Conservation (phyloP, 257 asterid genomes). For the Solanum infundibuliforme region DNA sequence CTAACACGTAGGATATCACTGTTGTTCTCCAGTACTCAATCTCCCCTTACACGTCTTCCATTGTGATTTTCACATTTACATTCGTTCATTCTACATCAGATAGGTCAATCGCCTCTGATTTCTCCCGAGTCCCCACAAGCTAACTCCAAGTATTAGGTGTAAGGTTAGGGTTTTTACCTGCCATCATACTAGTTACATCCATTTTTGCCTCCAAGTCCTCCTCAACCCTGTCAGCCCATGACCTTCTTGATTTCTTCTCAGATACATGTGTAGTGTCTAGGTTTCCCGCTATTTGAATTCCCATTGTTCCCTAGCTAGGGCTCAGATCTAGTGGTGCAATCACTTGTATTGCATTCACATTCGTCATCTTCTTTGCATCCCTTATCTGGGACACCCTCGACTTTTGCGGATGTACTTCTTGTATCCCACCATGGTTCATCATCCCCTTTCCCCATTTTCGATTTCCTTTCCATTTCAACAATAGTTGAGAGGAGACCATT, state of each 20-base stretch:
- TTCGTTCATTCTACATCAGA: not conserved
- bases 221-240: not conserved
- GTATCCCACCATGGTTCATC: not conserved
- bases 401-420: not conserved
- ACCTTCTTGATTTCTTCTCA: no score
- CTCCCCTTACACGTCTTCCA: not conserved
- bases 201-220: not conserved
- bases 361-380: not conserved
- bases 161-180: not conserved
- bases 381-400: not conserved
- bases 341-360: not conserved
- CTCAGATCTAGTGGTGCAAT: not conserved
- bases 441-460: not conserved
- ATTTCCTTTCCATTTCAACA: not conserved
- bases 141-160: not conserved
- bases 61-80: not conserved
- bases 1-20: not conserved
- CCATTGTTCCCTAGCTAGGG: no score
- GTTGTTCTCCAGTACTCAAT: not conserved
- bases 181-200: not conserved
- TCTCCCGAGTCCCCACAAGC: not conserved
- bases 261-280: not conserved
- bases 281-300: no score
- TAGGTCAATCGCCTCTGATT: no score
- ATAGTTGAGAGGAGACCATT: not conserved